These are phyloP conservation scores for Talaromyces thailandensis DNA, from an alignment of 495 filamentous ascomycete genomes.

Conservation along the genomic window DNA sequence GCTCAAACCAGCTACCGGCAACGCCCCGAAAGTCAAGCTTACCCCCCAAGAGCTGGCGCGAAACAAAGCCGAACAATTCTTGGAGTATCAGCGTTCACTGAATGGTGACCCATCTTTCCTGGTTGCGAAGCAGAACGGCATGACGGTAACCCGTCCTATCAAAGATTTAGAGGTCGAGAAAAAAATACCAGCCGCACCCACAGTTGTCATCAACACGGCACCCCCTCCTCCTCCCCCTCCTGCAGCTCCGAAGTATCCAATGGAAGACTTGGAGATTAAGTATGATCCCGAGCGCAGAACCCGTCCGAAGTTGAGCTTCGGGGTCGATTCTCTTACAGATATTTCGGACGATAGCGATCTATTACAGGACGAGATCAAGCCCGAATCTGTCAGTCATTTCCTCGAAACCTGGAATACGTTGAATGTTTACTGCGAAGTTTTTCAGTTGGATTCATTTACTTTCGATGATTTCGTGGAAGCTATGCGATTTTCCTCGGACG, in stretches of 20 bases:
- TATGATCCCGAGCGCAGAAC: slow-evolving; percentile 47
- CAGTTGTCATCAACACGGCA: slow-evolving; percentile 28
- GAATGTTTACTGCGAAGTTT: slow-evolving; percentile 92
- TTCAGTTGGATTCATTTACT: slow-evolving; percentile 89
- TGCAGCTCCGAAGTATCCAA: slow-evolving; percentile 69
- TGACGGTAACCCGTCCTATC: slow-evolving; percentile 17
- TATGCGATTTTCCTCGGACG: slow-evolving; percentile 67
- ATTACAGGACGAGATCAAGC: slow-evolving; percentile 53
- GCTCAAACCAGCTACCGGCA: slow-evolving; percentile 65
- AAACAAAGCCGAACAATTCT: slow-evolving; percentile 38
- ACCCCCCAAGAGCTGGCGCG: slow-evolving; percentile 34
- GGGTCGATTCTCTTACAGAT: slow-evolving; percentile 49
- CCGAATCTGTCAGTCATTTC: slow-evolving; percentile 70
- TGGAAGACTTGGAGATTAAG: slow-evolving; percentile 80
- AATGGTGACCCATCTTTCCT: slow-evolving; percentile 42
- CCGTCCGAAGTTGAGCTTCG: slow-evolving; percentile 69
- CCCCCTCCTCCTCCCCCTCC: slow-evolving; percentile 56
- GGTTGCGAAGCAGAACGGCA: slow-evolving; percentile 18
- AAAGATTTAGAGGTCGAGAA: slow-evolving; percentile 35
- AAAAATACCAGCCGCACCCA: slow-evolving; percentile 19
- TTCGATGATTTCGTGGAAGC: slow-evolving; percentile 94
- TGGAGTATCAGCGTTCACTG: slow-evolving; percentile 44
- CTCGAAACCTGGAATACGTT: slow-evolving; percentile 92
- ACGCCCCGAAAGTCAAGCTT: slow-evolving; percentile 61
- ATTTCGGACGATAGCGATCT: slow-evolving; percentile 30